Evolutionary conservation across 2,329 filamentous ascomycete genomes (phyloP).

Genomic region (Xylaria sp.): DNA sequence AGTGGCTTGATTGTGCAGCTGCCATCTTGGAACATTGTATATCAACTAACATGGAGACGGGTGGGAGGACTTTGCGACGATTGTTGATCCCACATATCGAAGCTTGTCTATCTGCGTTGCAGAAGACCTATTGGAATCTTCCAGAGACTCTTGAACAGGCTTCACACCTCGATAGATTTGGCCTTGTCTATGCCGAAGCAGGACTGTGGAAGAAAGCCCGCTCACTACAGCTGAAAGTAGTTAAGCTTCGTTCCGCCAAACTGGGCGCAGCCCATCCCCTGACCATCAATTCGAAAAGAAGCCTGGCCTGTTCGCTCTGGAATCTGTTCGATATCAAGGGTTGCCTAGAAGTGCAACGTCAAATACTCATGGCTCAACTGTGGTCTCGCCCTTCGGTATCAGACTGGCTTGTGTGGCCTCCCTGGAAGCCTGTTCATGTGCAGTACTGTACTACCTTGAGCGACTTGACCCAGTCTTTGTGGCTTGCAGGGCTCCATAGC

Average conservation of each 20-base stretch:
- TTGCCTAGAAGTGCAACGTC: constrained; percentile 18
- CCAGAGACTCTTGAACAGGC: constrained; percentile 27
- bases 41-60: constrained; percentile 20
- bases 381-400: constrained; percentile 17
- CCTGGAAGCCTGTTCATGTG: constrained; percentile 28
- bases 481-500: constrained; percentile 26
- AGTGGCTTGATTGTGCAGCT: constrained; percentile 21
- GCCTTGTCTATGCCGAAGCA: constrained; percentile 36
- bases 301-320: constrained; percentile 16
- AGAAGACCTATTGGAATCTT: constrained; percentile 14
- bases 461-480: constrained; percentile 26
- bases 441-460: constrained; percentile 25
- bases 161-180: constrained; percentile 34
- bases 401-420: constrained; percentile 28
- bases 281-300: constrained; percentile 13
- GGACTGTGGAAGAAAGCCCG: constrained; percentile 36
- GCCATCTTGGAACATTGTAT: constrained; percentile 19
- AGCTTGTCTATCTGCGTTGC: constrained; percentile 14
- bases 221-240: constrained; percentile 28
- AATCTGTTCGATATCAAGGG: constrained; percentile 19
- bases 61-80: constrained; percentile 15
- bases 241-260: constrained; percentile 10
- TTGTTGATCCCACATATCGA: constrained; percentile 23
- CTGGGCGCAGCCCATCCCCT: constrained; percentile 12
- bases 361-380: constrained; percentile 13